These are phyloP conservation scores for Delonix regia DNA, from an alignment of 306 rosid genomes.

Conservation along the genomic window DNA sequence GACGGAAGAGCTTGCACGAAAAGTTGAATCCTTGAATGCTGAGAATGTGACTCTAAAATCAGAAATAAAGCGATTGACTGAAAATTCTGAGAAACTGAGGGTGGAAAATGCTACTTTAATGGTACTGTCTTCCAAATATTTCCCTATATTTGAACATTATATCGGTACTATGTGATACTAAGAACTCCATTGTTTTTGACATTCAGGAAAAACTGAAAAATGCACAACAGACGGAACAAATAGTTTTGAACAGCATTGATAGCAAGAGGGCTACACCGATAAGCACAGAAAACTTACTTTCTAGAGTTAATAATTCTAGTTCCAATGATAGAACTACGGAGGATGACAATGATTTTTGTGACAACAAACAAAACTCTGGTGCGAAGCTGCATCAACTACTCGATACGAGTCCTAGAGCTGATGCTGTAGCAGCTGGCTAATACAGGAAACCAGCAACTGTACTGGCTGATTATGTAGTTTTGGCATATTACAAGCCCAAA, in stretches of 20 bases:
- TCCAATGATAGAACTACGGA: constrained; percentile 58
- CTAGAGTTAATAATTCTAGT: constrained; percentile 70
- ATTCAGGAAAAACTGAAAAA: constrained; percentile 75
- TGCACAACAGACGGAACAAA: constrained; percentile 53
- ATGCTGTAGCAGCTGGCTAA: constrained; percentile 89
- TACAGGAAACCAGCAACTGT: constrained; percentile 28
- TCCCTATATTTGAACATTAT: background rate
- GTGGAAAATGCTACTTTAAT: constrained; percentile 67
- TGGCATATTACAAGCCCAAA: constrained; percentile 96
- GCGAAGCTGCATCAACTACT: constrained; percentile 90
- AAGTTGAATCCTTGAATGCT: constrained; percentile 65
- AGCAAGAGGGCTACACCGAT: constrained; percentile 59
- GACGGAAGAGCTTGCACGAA: constrained; percentile 75
- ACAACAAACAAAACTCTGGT: constrained; percentile 67
- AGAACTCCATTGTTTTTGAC: constrained; percentile 21
- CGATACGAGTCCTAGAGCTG: constrained; percentile 78
- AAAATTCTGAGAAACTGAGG: constrained; percentile 70
- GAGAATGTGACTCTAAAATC: constrained; percentile 69
- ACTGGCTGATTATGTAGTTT: constrained; percentile 70
- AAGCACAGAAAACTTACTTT: constrained; percentile 73
- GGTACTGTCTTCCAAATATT: constrained; percentile 48
- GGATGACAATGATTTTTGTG: constrained; percentile 63
- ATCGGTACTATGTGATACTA: constrained; percentile 19
- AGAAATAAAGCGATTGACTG: constrained; percentile 64
- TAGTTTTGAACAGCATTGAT: constrained; percentile 50